Conservation (phyloP, 805 yeast genomes). For the Teunomyces aglyptinius region DNA sequence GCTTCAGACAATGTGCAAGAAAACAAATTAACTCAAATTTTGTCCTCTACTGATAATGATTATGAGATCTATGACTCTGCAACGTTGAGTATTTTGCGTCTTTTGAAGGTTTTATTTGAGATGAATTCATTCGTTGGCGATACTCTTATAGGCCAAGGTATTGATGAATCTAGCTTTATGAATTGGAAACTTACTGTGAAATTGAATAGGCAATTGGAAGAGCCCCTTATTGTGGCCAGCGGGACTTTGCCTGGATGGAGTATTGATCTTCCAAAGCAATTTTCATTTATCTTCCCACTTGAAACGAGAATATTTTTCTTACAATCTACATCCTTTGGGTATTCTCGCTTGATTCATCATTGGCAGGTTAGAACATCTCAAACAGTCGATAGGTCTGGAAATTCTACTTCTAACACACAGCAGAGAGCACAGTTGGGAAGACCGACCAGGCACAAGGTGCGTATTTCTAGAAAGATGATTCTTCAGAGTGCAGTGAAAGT, state of each 20-base stretch:
- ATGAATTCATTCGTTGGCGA: slow-evolving; percentile 31
- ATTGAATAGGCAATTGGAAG: slow-evolving; percentile 82
- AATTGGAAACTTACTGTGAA: slow-evolving; percentile 85
- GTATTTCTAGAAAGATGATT: slow-evolving; percentile 68
- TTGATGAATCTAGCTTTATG: slow-evolving; percentile 42
- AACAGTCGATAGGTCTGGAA: slow-evolving; percentile 32
- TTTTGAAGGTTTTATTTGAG: slow-evolving; percentile 48
- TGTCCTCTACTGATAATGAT: slow-evolving; percentile 15
- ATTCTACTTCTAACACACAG: slow-evolving; percentile 7
- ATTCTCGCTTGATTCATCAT: slow-evolving; percentile 72
- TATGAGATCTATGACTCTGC: slow-evolving; percentile 23
- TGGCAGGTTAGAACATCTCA: slow-evolving; percentile 59
- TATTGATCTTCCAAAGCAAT: slow-evolving; percentile 65
- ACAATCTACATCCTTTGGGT: slow-evolving; percentile 88
- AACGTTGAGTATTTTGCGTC: slow-evolving; percentile 41
- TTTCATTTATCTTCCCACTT: slow-evolving; percentile 81
- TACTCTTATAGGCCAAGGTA: slow-evolving; percentile 11
- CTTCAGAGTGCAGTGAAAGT: slow-evolving; percentile 79
- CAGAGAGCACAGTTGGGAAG: slow-evolving; percentile 61
- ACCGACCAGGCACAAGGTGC: slow-evolving; percentile 72
- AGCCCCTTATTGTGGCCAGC: slow-evolving; percentile 82
- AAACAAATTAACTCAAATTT: slow-evolving; percentile 8
- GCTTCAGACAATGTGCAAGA: slow-evolving; percentile 9
- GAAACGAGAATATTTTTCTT: slow-evolving; percentile 75
- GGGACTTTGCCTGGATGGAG: slow-evolving; percentile 87